Conservation (phyloP, 2,329 filamentous ascomycete species). For the Diaporthe ampelina region DNA sequence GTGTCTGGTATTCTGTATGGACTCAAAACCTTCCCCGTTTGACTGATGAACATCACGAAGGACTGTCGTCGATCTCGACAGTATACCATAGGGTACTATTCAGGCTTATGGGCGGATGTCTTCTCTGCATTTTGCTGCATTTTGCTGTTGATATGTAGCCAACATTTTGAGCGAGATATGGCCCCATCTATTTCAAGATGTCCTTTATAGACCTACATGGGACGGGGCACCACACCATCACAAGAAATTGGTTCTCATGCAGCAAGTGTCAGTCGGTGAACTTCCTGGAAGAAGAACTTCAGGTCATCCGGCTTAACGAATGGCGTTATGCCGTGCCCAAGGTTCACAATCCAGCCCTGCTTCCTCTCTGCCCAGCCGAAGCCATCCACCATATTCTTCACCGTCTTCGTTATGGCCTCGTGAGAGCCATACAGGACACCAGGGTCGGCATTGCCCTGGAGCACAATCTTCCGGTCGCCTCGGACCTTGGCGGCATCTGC, state of each 20-base stretch:
- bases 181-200: background rate
- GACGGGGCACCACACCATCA: background rate
- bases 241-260: constrained; percentile 10
- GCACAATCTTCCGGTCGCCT: constrained; percentile 78
- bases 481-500: constrained; percentile 86
- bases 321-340: constrained; percentile 96
- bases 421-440: constrained; percentile 90
- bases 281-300: constrained; percentile 93
- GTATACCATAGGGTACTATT: constrained; percentile 41
- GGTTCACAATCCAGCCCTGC: constrained; percentile 96
- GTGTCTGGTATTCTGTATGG: constrained; percentile 43
- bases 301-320: constrained; percentile 94
- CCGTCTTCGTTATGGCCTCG: constrained; percentile 83
- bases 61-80: constrained; percentile 44
- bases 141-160: constrained; percentile 14
- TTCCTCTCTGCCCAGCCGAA: constrained; percentile 82
- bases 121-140: constrained; percentile 27
- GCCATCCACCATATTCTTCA: constrained; percentile 88
- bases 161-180: background rate
- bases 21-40: background rate
- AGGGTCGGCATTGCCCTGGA: constrained; percentile 97
- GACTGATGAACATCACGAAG: constrained; percentile 38
- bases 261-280: constrained; percentile 77
- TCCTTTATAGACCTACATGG: background rate
- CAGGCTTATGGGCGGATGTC: constrained; percentile 33